Evolutionary conservation across 495 filamentous ascomycete species (phyloP).

Genomic region (Hypoxylon crocopeplum): DNA sequence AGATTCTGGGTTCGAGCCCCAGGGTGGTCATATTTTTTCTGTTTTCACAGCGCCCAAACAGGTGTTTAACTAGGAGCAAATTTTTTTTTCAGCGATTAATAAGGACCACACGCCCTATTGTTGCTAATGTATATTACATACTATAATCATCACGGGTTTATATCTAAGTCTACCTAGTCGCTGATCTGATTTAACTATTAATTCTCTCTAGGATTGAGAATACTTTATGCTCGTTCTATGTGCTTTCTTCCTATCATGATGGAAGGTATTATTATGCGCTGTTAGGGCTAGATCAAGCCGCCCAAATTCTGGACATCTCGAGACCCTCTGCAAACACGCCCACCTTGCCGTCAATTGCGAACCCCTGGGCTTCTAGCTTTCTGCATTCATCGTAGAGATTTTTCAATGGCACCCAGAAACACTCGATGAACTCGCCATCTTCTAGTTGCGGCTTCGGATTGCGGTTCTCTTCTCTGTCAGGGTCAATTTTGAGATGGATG

Average conservation of each 20-base stretch:
- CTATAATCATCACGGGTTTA: too few relatives aligned
- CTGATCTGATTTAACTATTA: too few relatives aligned
- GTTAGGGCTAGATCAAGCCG: too few relatives aligned
- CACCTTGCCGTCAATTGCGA: conserved; percentile 75
- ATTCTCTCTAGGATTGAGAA: too few relatives aligned
- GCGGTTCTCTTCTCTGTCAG: conserved; percentile 60
- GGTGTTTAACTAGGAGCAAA: not conserved
- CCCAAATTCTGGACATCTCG: conserved; percentile 66
- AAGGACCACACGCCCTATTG: too few relatives aligned
- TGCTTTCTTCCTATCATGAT: too few relatives aligned
- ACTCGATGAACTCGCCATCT: conserved; percentile 79
- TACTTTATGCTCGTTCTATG: too few relatives aligned
- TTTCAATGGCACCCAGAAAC: conserved; percentile 68
- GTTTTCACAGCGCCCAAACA: not conserved
- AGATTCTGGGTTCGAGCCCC: conserved; percentile 22
- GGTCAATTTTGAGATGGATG: conserved; percentile 71
- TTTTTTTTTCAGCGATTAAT: too few relatives aligned
- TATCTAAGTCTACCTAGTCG: too few relatives aligned
- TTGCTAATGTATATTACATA: too few relatives aligned
- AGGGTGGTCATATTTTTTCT: conserved; percentile 9
- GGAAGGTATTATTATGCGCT: too few relatives aligned
- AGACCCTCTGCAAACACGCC: conserved; percentile 77
- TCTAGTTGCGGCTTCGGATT: conserved; percentile 71
- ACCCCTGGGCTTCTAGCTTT: conserved; percentile 65
- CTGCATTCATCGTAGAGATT: conserved; percentile 63